Evolutionary conservation across 2,329 filamentous ascomycete genomes (phyloP).

Genomic region (Colletotrichum sublineola): DNA sequence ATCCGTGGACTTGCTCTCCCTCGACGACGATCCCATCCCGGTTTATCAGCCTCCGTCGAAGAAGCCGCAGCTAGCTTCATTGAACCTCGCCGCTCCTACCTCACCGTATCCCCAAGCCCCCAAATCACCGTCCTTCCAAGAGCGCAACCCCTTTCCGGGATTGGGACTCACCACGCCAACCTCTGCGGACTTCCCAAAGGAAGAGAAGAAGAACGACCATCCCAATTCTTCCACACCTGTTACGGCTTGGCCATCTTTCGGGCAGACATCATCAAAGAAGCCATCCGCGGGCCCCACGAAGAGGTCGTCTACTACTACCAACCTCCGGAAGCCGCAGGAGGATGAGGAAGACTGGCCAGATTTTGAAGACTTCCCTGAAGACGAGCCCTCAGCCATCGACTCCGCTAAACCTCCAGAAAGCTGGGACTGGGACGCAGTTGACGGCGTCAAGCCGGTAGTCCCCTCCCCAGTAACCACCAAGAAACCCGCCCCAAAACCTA

Average conservation of each 20-base stretch:
- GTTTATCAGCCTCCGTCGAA: constrained; percentile 47
- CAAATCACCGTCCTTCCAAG: constrained; percentile 66
- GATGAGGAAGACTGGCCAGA: constrained; percentile 64
- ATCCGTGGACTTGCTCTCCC: constrained; percentile 58
- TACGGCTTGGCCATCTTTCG: constrained; percentile 61
- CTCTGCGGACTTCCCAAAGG: constrained; percentile 49
- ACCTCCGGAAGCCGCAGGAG: constrained; percentile 39
- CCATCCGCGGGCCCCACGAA: constrained; percentile 21
- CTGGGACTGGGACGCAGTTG: constrained; percentile 66
- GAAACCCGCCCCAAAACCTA: constrained; percentile 6
- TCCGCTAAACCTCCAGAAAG: constrained; percentile 46
- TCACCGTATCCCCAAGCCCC: constrained; percentile 61
- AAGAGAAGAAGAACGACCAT: constrained; percentile 51
- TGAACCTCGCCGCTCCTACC: constrained; percentile 49
- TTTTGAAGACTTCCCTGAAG: constrained; percentile 61
- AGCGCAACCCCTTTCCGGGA: constrained; percentile 66
- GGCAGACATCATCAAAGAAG: constrained; percentile 38
- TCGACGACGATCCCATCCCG: constrained; percentile 49
- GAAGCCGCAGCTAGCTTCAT: constrained; percentile 51
- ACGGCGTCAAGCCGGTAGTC: constrained; percentile 46
- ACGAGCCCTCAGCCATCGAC: constrained; percentile 41
- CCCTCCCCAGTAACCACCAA: constrained; percentile 10
- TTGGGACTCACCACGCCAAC: constrained; percentile 61
- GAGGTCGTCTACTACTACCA: constrained; percentile 25
- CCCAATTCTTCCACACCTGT: constrained; percentile 55